Evolutionary conservation across 2,329 filamentous ascomycete species (phyloP).

Genomic region (Trichoderma polysporum): DNA sequence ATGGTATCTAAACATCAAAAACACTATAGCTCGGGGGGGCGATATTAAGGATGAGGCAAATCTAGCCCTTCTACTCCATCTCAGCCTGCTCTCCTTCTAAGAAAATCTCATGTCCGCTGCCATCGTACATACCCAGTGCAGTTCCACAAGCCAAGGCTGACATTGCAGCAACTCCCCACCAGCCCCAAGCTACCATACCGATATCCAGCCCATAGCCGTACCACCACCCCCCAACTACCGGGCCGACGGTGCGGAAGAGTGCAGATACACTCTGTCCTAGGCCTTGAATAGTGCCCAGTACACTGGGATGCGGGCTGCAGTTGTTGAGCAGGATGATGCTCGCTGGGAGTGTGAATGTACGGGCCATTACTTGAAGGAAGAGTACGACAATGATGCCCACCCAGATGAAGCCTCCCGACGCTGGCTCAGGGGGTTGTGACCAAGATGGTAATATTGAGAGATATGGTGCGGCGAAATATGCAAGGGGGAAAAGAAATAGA

Average conservation of each 20-base stretch:
- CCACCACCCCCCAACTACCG: conserved; percentile 50
- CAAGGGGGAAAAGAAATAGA: conserved; percentile 64
- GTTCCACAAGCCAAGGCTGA: conserved; percentile 57
- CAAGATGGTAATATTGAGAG: conserved; percentile 61
- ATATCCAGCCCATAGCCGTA: conserved; percentile 47
- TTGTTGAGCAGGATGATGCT: conserved; percentile 62
- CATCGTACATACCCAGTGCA: conserved; percentile 62
- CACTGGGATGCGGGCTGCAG: conserved; percentile 57
- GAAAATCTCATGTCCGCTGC: conserved; percentile 60
- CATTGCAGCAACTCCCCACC: conserved; percentile 50
- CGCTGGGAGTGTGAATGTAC: conserved; percentile 65
- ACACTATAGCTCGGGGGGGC: not conserved
- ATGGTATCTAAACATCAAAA: not conserved
- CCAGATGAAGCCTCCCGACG: conserved; percentile 56
- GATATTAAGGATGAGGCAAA: not conserved
- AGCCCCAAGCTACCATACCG: conserved; percentile 46
- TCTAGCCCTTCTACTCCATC: not conserved
- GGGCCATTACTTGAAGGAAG: conserved; percentile 67
- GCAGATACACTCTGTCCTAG: conserved; percentile 52
- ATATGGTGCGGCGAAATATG: conserved; percentile 67
- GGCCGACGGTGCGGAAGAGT: conserved; percentile 40
- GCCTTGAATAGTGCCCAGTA: conserved; percentile 58
- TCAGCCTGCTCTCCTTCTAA: conserved; percentile 47
- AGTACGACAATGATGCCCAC: conserved; percentile 61
- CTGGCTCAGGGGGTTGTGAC: conserved; percentile 42